These are phyloP conservation scores for Venustampulla echinocandica DNA, from an alignment of 495 filamentous ascomycete genomes.

Conservation along the genomic window DNA sequence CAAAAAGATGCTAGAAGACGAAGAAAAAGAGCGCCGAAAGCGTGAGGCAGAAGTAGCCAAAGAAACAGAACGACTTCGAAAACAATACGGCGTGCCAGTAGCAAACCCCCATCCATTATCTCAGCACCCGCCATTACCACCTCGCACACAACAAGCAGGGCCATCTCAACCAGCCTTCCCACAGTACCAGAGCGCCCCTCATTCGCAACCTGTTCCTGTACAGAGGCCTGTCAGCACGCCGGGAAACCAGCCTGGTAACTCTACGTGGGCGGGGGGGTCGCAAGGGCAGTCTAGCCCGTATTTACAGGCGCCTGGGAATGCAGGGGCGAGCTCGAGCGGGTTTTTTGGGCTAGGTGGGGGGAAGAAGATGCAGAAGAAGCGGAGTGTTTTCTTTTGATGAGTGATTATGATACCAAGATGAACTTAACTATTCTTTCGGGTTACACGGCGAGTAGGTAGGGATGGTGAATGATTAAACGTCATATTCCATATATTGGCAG, in stretches of 20 bases:
- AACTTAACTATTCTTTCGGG: not conserved
- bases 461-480: too few relatives aligned
- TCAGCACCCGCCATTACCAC: not conserved
- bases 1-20: conserved; percentile 68
- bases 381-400: conserved; percentile 34
- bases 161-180: conserved; percentile 1
- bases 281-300: conserved; percentile 6
- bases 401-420: conserved; percentile 3
- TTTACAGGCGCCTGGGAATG: conserved; percentile 17
- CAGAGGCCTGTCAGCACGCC: conserved; percentile 18
- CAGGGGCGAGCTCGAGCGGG: conserved; percentile 19
- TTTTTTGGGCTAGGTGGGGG: conserved; percentile 23
- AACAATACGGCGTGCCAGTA: conserved; percentile 51
- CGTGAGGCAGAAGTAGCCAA: conserved; percentile 66
- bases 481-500: too few relatives aligned
- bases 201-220: conserved; percentile 11
- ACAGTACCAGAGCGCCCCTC: conserved; percentile 11
- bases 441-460: not conserved
- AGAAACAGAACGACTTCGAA: conserved; percentile 75
- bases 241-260: not conserved
- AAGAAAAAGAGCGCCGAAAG: conserved; percentile 57
- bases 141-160: not conserved
- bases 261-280: not conserved
- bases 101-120: not conserved
- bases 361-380: conserved; percentile 37